Base-by-base conservation (phyloP, 495 filamentous ascomycete species). In the Astrocystis sublimbata region DNA sequence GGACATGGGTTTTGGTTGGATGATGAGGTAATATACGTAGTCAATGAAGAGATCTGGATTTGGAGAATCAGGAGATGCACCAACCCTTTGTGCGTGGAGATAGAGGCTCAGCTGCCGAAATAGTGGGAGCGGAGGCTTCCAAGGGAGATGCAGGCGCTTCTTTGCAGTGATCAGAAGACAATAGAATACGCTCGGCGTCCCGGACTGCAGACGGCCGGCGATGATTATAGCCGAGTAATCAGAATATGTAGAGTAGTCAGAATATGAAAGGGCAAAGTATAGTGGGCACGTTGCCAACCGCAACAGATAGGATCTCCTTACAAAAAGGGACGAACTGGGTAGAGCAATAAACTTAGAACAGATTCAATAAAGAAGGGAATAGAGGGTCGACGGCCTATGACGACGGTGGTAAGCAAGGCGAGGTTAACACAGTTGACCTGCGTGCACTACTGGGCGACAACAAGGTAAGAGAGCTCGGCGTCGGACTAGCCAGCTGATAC, bases 141-240 rank as follows among this genome's bases (percentile, higher is more conserved):
- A n/a, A 23, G 15, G 49, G 21, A 19, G 47, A 45, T 17, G 36
- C 28, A 26, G 36, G 40, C 45, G 17, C 21, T 49, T 36, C 9
- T 45, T 53, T 9, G 36, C 15, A 23, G 12, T 17, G 35, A 38
- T n/a, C 38, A 15, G 43, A 61, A n/a, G n/a, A n/a, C n/a, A n/a
- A 33, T 21, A 8, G n/a, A 21, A 24, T 45, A 30, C 35, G 30
- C 17, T 12, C 38, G 19, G 36, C 6, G 17, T n/a, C 19, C 26
- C 24, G 13, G 38, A 61, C 28, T n/a, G 58, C 19, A 19, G 53
- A 53, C 17, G 15, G 38, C 24, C 45, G 58, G 53, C 36, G 15
- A 53, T n/a, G 23, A 35, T 8, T 17, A 30, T 17, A 21, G 24
- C n/a, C n/a, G n/a, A n/a, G n/a, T n/a, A n/a, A n/a, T n/a, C n/a